Percentiles rank a stretch among this genome's conserved stretches.
These are phyloP conservation scores for Coemansia erecta DNA, from an alignment of 192 early-diverging fungal species.

Conservation along the genomic window DNA sequence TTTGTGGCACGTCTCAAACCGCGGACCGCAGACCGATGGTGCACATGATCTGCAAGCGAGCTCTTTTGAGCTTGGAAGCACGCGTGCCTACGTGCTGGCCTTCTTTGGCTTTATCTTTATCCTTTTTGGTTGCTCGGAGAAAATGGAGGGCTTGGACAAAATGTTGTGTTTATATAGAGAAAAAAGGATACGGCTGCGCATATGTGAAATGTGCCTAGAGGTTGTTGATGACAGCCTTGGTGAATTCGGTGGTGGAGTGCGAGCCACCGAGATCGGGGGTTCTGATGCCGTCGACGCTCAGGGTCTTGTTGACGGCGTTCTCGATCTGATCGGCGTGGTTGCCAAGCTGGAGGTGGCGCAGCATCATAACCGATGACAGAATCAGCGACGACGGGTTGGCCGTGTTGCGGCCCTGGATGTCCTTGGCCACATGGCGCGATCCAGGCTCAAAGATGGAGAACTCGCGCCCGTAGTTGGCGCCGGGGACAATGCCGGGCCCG, in stretches of 20 bases:
- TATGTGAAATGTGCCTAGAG: constrained; percentile 15
- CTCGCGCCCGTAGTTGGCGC: constrained; percentile 97
- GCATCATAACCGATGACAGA: constrained; percentile 91
- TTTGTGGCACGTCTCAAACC: too few species aligned
- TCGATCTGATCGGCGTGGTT: constrained; percentile 90
- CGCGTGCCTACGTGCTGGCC: too few species aligned
- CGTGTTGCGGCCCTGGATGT: constrained; percentile 90
- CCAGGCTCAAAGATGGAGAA: constrained; percentile 98
- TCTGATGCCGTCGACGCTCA: constrained; percentile 67
- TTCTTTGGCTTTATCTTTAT: too few species aligned
- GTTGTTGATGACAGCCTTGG: constrained; percentile 76
- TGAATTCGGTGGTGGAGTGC: constrained; percentile 90
- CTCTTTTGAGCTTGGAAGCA: too few species aligned
- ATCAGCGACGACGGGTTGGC: constrained; percentile 96
- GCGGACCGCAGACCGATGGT: too few species aligned
- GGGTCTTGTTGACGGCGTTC: constrained; percentile 85
- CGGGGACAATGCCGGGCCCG: constrained; percentile 93
- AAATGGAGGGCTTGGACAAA: neutral
- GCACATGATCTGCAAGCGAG: too few species aligned
- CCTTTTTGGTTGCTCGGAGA: neutral
- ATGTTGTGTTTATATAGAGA: neutral
- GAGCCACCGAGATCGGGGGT: constrained; percentile 92
- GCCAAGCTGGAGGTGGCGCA: constrained; percentile 89
- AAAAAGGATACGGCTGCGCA: neutral
- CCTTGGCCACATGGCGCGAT: constrained; percentile 97